Evolutionary conservation across 2,329 filamentous ascomycete species (phyloP).

Genomic region (Helotiales sp.): DNA sequence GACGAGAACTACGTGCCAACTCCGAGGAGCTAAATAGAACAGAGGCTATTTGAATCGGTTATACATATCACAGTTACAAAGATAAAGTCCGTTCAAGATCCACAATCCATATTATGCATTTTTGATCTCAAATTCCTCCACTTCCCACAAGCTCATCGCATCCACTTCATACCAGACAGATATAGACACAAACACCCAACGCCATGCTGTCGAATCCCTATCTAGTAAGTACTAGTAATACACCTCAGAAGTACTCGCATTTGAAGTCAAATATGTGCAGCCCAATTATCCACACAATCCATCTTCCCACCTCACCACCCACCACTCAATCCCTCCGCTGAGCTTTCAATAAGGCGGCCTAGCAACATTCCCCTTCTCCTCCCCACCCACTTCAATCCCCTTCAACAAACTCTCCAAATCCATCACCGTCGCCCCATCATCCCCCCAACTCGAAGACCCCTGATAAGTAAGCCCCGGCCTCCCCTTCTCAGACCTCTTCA

Average conservation of each 20-base stretch:
- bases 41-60: too few species aligned
- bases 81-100: neutral
- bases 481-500: slow-evolving; percentile 22
- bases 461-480: slow-evolving; percentile 18
- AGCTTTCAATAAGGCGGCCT: slow-evolving; percentile 36
- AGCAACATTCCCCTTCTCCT: slow-evolving; percentile 26
- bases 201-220: neutral
- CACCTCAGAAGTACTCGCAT: too few species aligned
- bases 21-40: too few species aligned
- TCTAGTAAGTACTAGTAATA: slow-evolving; percentile 1
- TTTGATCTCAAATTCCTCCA: neutral
- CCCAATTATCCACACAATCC: too few species aligned
- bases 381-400: slow-evolving; percentile 30
- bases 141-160: neutral
- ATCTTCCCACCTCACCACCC: too few species aligned
- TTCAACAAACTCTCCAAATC: slow-evolving; percentile 34
- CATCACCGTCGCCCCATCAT: slow-evolving; percentile 18
- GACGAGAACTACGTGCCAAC: too few species aligned
- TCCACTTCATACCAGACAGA: neutral
- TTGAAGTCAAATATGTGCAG: slow-evolving; percentile 3
- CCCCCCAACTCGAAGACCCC: slow-evolving; percentile 25
- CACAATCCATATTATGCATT: neutral
- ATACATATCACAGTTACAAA: neutral
- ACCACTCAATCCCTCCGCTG: too few species aligned
- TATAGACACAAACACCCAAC: neutral